Evolutionary conservation across 306 rosid genomes (phyloP).

Genomic region (Glycine latifolia): DNA sequence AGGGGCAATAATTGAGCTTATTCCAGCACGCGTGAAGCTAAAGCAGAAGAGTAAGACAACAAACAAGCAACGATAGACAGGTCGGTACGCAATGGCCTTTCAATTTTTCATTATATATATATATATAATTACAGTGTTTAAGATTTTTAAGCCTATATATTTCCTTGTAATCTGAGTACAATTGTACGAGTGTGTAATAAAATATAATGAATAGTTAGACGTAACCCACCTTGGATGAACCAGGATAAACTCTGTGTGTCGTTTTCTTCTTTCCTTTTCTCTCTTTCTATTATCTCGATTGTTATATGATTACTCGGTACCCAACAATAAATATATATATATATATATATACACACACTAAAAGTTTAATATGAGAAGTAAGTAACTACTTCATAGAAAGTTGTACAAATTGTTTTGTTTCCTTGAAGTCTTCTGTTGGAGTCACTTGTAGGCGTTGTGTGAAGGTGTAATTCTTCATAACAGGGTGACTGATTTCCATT

Average conservation of each 20-base stretch:
- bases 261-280: too few species aligned
- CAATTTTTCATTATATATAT: not conserved
- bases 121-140: too few species aligned
- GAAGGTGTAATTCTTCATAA: slow-evolving; percentile 7
- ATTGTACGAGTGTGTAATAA: too few species aligned
- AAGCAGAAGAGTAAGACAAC: not conserved
- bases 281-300: too few species aligned
- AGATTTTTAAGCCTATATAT: too few species aligned
- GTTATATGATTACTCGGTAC: too few species aligned
- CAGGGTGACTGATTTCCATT: slow-evolving; percentile 29
- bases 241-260: too few species aligned
- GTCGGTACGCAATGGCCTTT: not conserved
- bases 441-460: not conserved
- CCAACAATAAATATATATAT: not conserved
- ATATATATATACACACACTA: not conserved
- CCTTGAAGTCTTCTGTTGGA: not conserved
- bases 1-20: not conserved
- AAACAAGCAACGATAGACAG: not conserved
- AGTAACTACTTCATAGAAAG: slow-evolving; percentile 28
- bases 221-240: too few species aligned
- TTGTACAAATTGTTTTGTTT: not conserved
- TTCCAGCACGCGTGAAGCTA: not conserved
- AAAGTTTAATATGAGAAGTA: not conserved
- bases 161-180: too few species aligned
- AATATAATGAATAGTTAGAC: too few species aligned